Conservation (phyloP, 2,329 filamentous ascomycete genomes). For the Colletotrichum tropicale region DNA sequence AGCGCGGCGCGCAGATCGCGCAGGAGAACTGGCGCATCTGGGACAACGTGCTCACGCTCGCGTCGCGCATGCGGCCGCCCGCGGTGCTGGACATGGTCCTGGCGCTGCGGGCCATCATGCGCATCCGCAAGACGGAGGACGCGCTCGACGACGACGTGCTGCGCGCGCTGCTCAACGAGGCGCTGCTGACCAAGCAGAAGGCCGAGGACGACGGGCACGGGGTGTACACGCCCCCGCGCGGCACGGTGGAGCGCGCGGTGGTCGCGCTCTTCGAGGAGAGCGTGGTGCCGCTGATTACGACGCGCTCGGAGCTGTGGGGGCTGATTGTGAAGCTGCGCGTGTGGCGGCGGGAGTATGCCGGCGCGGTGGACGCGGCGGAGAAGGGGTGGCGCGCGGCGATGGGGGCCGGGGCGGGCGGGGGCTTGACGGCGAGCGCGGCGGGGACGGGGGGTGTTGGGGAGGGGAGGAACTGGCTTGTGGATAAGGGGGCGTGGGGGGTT, state of each 20-base stretch:
- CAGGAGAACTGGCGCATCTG: constrained; percentile 91
- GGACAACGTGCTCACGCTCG: constrained; percentile 93
- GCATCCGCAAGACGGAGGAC: constrained; percentile 78
- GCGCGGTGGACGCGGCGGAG: constrained; percentile 83
- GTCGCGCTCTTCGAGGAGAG: constrained; percentile 75
- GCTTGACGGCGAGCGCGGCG: constrained; percentile 3
- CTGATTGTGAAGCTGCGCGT: constrained; percentile 73
- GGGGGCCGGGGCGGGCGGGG: constrained; percentile 23
- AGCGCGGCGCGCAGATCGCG: constrained; percentile 83
- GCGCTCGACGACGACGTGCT: constrained; percentile 79
- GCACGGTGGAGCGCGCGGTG: constrained; percentile 66
- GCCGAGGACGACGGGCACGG: constrained; percentile 32
- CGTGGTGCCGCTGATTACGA: constrained; percentile 84
- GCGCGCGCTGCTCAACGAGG: constrained; percentile 72
- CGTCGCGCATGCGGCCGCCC: constrained; percentile 76
- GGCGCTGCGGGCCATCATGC: constrained; percentile 76
- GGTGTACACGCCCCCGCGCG: constrained; percentile 53
- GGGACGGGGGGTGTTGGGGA: constrained; percentile 18
- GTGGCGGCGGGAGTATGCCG: constrained; percentile 73
- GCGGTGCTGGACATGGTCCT: constrained; percentile 77
- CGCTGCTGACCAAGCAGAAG: constrained; percentile 53
- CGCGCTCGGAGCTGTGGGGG: constrained; percentile 77
- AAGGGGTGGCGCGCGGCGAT: constrained; percentile 82
- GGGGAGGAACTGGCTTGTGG: constrained; percentile 54
- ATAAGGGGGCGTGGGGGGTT: constrained; percentile 69